phyloP scores from a whole-genome alignment of 2,329 filamentous ascomycete species.

The Podosphaera fusca region DNA sequence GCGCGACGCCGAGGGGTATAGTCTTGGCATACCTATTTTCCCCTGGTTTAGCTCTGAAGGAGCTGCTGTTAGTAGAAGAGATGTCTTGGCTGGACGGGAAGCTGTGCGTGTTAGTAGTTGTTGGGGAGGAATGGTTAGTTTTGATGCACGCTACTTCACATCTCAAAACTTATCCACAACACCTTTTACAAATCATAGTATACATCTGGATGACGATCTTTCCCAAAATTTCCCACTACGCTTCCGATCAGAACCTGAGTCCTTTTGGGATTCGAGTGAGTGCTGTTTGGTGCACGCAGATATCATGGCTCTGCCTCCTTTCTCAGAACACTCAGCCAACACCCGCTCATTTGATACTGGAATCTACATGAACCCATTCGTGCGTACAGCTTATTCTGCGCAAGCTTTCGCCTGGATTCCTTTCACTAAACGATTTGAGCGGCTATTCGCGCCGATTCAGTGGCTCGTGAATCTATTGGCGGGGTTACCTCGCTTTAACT shows the following conservation, averaged over 20 bases:
- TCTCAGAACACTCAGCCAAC: constrained; percentile 4
- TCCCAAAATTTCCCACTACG: constrained; percentile 6
- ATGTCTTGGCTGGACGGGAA: constrained; percentile 36
- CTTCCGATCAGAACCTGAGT: constrained; percentile 34
- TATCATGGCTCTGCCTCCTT: constrained; percentile 16
- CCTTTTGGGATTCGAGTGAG: constrained; percentile 40
- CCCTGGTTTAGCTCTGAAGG: constrained; percentile 39
- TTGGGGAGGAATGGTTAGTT: constrained; percentile 56
- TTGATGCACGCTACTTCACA: constrained; percentile 37
- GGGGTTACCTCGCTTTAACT: constrained; percentile 34
- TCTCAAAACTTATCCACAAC: constrained; percentile 9
- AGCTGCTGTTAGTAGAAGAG: constrained; percentile 30
- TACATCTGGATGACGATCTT: background rate
- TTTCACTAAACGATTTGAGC: constrained; percentile 39
- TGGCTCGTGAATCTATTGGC: constrained; percentile 30
- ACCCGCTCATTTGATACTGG: constrained; percentile 23
- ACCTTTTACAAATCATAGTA: background rate
- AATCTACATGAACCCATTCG: constrained; percentile 53
- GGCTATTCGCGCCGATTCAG: constrained; percentile 36
- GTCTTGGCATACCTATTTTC: constrained; percentile 39
- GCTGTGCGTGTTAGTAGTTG: constrained; percentile 49
- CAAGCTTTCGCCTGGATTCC: constrained; percentile 33
- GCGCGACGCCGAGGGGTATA: constrained; percentile 40
- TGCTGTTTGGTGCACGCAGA: constrained; percentile 35
- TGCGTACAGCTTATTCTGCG: constrained; percentile 45